phyloP scores from a whole-genome alignment of 2,329 filamentous ascomycete species.

The Aspergillus arachidicola region DNA sequence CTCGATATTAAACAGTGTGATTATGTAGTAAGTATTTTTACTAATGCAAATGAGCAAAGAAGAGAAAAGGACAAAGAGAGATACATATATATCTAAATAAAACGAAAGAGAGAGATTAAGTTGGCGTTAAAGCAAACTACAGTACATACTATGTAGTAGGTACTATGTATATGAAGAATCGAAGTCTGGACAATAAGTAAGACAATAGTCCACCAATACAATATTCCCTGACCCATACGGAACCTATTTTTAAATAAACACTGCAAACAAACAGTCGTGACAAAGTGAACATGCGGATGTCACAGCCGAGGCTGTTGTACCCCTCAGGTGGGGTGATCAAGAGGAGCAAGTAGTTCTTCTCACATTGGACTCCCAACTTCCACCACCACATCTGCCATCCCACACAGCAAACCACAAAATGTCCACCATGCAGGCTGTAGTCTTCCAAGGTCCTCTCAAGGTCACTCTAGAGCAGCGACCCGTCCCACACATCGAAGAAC shows the following conservation, averaged over 20 bases:
- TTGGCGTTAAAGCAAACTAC: too few relatives aligned
- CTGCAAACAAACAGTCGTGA: background rate
- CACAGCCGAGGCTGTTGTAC: background rate
- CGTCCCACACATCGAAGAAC: constrained; percentile 69
- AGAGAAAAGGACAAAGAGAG: too few relatives aligned
- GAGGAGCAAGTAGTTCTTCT: background rate
- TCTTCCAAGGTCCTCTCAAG: constrained; percentile 77
- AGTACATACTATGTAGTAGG: too few relatives aligned
- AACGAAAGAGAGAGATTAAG: too few relatives aligned
- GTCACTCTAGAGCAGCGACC: constrained; percentile 77
- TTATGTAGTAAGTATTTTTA: too few relatives aligned
- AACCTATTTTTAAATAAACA: too few relatives aligned
- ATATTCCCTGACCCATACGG: background rate
- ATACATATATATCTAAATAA: too few relatives aligned
- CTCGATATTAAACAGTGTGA: too few relatives aligned
- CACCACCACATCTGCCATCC: background rate
- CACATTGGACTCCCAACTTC: background rate
- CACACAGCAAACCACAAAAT: background rate
- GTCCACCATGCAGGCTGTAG: constrained; percentile 74
- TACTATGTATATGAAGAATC: too few relatives aligned
- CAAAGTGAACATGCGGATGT: background rate
- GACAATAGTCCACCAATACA: background rate
- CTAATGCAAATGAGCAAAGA: fast-evolving
- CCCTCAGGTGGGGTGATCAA: background rate
- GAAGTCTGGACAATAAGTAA: too few relatives aligned